Conservation (phyloP, 768 basidiomycete genomes). For the Calocera viscosa region DNA sequence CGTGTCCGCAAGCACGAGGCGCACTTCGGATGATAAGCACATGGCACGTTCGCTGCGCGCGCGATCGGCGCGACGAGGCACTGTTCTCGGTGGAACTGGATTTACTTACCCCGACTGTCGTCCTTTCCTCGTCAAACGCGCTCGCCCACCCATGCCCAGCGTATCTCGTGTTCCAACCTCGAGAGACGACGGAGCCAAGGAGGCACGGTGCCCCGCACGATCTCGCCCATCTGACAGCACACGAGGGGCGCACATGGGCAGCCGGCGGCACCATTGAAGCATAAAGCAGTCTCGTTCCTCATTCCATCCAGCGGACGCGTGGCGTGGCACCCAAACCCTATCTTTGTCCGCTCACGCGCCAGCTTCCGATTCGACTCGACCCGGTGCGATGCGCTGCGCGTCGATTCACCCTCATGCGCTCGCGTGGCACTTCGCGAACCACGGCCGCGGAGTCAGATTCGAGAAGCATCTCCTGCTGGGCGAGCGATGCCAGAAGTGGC, state of each 20-base stretch:
- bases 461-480: background rate
- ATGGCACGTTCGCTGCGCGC: background rate
- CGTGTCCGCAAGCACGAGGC: background rate
- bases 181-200: background rate
- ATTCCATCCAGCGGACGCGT: too few relatives aligned
- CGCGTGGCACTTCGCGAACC: conserved; percentile 8
- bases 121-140: background rate
- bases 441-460: background rate
- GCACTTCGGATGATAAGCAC: background rate
- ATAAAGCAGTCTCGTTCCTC: too few relatives aligned
- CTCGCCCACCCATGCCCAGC: background rate
- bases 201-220: background rate
- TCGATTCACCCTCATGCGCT: background rate
- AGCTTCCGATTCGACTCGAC: background rate
- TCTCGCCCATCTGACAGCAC: background rate
- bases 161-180: background rate
- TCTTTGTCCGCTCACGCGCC: conserved; percentile 1
- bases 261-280: conserved; percentile 9
- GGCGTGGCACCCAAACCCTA: conserved; percentile 2
- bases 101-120: background rate
- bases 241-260: background rate
- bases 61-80: background rate
- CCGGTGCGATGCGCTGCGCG: background rate
- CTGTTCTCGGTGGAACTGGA: background rate
- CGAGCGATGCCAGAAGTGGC: background rate